Evolutionary conservation across 306 rosid species (phyloP).

Genomic region (Castanea mollissima): DNA sequence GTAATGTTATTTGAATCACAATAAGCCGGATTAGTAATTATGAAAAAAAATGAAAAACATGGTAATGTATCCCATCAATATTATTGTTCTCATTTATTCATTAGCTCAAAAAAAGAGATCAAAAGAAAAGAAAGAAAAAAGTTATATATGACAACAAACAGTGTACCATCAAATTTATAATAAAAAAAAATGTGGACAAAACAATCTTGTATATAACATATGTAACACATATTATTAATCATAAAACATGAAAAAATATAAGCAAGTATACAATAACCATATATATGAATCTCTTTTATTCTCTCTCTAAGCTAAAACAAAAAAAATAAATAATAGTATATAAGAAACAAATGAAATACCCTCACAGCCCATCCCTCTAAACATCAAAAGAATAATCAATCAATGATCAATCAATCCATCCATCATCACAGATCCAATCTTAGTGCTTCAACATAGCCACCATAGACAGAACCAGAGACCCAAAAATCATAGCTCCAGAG

Average conservation of each 20-base stretch:
- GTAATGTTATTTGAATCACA: too few species aligned
- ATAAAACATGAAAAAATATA: background rate
- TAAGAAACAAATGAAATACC: background rate
- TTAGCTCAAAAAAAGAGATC: too few species aligned
- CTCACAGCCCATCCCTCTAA: background rate
- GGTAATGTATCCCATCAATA: too few species aligned
- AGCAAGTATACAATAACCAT: background rate
- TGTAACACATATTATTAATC: background rate
- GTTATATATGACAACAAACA: too few species aligned
- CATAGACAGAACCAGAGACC: constrained; percentile 31
- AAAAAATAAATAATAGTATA: background rate
- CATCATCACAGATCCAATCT: background rate
- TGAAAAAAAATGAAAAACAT: too few species aligned
- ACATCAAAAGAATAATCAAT: background rate
- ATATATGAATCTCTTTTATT: constrained; percentile 11
- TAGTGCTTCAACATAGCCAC: constrained; percentile 28
- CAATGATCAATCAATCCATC: too few species aligned
- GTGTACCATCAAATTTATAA: too few species aligned
- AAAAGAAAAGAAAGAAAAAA: too few species aligned
- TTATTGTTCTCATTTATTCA: too few species aligned
- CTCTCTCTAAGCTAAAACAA: constrained; percentile 22
- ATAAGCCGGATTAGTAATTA: too few species aligned
- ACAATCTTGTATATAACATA: background rate
- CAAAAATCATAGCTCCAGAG: constrained; percentile 36
- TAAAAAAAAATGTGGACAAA: too few species aligned